phyloP scores from a whole-genome alignment of 2,329 filamentous ascomycete genomes.

The Macrophomina tecta region DNA sequence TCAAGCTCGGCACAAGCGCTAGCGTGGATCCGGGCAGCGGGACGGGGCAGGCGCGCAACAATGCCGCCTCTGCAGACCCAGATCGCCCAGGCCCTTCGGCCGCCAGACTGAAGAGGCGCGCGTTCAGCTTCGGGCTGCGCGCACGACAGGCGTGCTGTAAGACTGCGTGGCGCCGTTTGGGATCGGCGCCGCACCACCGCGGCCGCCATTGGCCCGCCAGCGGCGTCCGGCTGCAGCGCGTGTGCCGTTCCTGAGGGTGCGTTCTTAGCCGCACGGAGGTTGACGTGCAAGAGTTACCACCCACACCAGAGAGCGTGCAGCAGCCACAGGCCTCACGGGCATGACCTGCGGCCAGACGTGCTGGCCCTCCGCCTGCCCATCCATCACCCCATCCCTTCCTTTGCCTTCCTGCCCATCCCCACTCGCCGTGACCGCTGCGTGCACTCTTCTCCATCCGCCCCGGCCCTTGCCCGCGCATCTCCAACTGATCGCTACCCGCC shows the following conservation, averaged over 20 bases:
- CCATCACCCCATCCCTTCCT: slow-evolving; percentile 25
- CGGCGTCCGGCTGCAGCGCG: slow-evolving; percentile 16
- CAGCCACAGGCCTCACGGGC: slow-evolving; percentile 30
- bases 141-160: neutral
- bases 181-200: slow-evolving; percentile 5
- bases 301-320: slow-evolving; percentile 31
- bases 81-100: slow-evolving; percentile 11
- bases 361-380: slow-evolving; percentile 21
- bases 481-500: slow-evolving; percentile 21
- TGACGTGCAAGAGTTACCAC: slow-evolving; percentile 28
- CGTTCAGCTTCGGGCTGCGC: slow-evolving; percentile 5
- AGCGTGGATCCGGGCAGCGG: slow-evolving; percentile 7
- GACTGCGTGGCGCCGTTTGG: slow-evolving; percentile 14
- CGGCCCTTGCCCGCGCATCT: slow-evolving; percentile 17
- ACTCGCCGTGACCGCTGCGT: neutral
- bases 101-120: neutral
- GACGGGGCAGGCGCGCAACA: slow-evolving; percentile 17
- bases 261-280: slow-evolving; percentile 29
- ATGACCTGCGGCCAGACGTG: slow-evolving; percentile 18
- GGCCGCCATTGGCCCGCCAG: slow-evolving; percentile 9
- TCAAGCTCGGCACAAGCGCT: neutral
- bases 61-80: slow-evolving; percentile 13
- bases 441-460: slow-evolving; percentile 3
- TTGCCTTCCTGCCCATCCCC: slow-evolving; percentile 13
- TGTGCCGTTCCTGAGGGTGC: slow-evolving; percentile 18